These are phyloP conservation scores for Penicillium occitanis DNA, from an alignment of 2,329 filamentous ascomycete species.

Conservation along the genomic window DNA sequence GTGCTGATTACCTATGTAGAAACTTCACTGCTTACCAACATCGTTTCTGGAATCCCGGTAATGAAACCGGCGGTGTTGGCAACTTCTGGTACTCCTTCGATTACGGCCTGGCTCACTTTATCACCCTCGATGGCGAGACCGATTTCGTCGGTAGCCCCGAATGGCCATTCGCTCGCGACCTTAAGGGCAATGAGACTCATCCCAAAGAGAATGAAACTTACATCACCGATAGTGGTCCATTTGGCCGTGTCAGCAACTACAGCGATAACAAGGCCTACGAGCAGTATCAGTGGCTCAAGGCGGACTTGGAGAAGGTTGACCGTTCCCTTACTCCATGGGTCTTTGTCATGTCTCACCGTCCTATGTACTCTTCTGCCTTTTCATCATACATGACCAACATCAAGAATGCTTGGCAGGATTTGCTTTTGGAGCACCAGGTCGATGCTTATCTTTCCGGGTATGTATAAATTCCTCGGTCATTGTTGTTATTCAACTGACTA, in stretches of 20 bases:
- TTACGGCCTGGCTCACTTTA: slow-evolving; percentile 55
- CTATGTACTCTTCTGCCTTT: slow-evolving; percentile 33
- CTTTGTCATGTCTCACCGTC: slow-evolving; percentile 51
- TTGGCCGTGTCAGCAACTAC: slow-evolving; percentile 31
- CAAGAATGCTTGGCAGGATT: slow-evolving; percentile 48
- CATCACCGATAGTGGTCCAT: slow-evolving; percentile 52
- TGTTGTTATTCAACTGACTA: neutral
- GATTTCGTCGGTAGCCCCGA: slow-evolving; percentile 52
- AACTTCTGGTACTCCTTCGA: slow-evolving; percentile 59
- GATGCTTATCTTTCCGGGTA: slow-evolving; percentile 47
- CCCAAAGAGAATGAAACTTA: slow-evolving; percentile 47
- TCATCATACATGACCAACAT: slow-evolving; percentile 48
- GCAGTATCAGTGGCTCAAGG: slow-evolving; percentile 46
- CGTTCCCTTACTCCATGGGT: slow-evolving; percentile 53
- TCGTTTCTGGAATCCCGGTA: slow-evolving; percentile 54
- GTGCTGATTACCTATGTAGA: slow-evolving; percentile 25
- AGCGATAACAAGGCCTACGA: slow-evolving; percentile 31
- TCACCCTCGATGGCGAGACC: slow-evolving; percentile 51
- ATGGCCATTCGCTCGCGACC: slow-evolving; percentile 25
- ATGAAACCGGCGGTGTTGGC: slow-evolving; percentile 49
- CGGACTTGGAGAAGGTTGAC: slow-evolving; percentile 48
- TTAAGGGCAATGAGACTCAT: slow-evolving; percentile 42
- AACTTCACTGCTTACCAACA: slow-evolving; percentile 55
- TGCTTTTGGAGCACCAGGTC: slow-evolving; percentile 48
- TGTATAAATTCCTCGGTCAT: slow-evolving; percentile 6